Conservation (phyloP, 108 stramenopile genomes). For the Chaetoceros muelleri region DNA sequence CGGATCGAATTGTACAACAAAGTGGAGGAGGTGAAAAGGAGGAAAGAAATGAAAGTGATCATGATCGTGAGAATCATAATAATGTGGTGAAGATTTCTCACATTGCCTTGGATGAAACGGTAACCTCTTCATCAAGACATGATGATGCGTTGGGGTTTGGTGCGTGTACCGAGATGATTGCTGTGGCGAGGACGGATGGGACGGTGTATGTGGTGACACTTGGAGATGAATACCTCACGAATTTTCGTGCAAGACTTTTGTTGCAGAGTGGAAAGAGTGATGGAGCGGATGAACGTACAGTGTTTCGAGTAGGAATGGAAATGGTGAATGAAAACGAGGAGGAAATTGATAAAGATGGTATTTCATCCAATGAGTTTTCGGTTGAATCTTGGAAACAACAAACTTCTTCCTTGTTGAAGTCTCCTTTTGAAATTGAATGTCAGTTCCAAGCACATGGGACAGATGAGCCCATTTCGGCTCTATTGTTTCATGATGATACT, state of each 20-base stretch:
- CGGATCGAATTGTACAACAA: too few relatives aligned
- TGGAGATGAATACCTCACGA: slow-evolving; percentile 40
- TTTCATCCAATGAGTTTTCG: too few relatives aligned
- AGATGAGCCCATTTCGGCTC: slow-evolving; percentile 14
- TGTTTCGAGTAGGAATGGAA: neutral
- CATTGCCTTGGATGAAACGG: neutral
- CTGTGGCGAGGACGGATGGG: slow-evolving; percentile 52
- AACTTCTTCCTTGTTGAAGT: too few relatives aligned
- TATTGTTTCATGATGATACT: slow-evolving; percentile 24
- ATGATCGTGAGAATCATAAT: too few relatives aligned
- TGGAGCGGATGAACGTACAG: neutral
- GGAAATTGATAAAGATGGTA: too few relatives aligned
- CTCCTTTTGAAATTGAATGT: neutral
- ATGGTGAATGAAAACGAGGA: slow-evolving; percentile 1
- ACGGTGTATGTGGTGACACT: slow-evolving; percentile 36
- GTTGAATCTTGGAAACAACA: too few relatives aligned
- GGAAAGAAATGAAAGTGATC: neutral
- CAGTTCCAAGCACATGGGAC: neutral
- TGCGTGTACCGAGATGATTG: slow-evolving; percentile 10
- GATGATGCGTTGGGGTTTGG: neutral
- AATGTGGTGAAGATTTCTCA: slow-evolving; percentile 2
- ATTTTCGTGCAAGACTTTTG: slow-evolving; percentile 20
- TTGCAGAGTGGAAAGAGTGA: slow-evolving; percentile 1
- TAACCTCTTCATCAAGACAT: too few relatives aligned
- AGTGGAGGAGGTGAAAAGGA: neutral